A percentile compares a stretch with the other conserved stretches of the same genome.
Evolutionary conservation across 257 asterid genomes (phyloP).

Genomic region (Penstemon barbatus): DNA sequence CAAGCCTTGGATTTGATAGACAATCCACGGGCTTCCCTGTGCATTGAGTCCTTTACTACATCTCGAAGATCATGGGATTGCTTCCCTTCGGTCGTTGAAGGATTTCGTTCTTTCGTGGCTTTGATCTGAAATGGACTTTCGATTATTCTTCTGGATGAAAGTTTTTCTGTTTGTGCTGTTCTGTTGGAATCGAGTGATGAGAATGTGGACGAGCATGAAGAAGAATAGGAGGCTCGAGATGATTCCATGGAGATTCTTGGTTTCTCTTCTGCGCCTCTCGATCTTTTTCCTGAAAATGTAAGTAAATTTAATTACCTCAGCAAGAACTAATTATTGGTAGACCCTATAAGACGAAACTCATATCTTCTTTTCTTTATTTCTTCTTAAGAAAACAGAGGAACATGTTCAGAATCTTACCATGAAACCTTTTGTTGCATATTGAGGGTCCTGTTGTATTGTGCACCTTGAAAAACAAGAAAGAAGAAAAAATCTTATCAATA

Average conservation of each 20-base stretch:
- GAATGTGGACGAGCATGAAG: slow-evolving; percentile 68
- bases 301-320: slow-evolving; percentile 25
- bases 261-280: slow-evolving; percentile 44
- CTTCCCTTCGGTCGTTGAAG: slow-evolving; percentile 30
- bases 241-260: slow-evolving; percentile 66
- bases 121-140: slow-evolving; percentile 38
- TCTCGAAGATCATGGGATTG: slow-evolving; percentile 59
- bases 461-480: slow-evolving; percentile 46
- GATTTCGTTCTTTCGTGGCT: slow-evolving; percentile 34
- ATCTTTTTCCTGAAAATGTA: slow-evolving; percentile 54
- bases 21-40: slow-evolving; percentile 69
- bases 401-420: slow-evolving; percentile 41
- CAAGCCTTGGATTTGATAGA: slow-evolving; percentile 49
- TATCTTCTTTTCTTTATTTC: background rate
- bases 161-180: slow-evolving; percentile 45
- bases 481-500: slow-evolving; percentile 29
- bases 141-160: slow-evolving; percentile 31
- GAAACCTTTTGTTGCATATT: slow-evolving; percentile 35
- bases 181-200: slow-evolving; percentile 53
- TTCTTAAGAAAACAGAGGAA: slow-evolving; percentile 8
- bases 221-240: slow-evolving; percentile 58
- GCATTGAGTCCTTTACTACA: slow-evolving; percentile 78
- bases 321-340: background rate
- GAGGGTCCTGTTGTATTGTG: slow-evolving; percentile 45
- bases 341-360: background rate